These are phyloP conservation scores for Silene coronaria DNA, from an alignment of 179 eudicot genomes.

Conservation along the genomic window DNA sequence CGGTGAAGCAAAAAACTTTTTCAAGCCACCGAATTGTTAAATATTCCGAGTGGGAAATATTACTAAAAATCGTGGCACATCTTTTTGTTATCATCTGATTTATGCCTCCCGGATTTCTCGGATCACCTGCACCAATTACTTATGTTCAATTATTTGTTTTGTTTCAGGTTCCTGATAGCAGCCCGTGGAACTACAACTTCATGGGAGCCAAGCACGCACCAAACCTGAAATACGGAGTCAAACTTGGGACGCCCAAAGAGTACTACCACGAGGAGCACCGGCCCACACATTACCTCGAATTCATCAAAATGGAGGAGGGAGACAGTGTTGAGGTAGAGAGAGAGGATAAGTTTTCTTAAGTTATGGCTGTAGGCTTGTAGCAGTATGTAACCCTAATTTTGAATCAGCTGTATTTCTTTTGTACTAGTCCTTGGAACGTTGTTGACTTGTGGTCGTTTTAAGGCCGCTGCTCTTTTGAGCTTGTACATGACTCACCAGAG, in stretches of 20 bases:
- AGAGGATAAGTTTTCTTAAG: constrained; percentile 12
- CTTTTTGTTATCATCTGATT: too few species aligned
- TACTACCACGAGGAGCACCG: constrained; percentile 44
- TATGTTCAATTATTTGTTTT: not conserved
- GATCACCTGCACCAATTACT: not conserved
- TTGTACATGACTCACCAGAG: not conserved
- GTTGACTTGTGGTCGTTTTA: not conserved
- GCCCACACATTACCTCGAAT: constrained; percentile 10
- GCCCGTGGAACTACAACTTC: constrained; percentile 96
- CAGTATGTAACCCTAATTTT: constrained; percentile 1
- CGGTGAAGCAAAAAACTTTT: too few species aligned
- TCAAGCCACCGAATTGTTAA: too few species aligned
- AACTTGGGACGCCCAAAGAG: constrained; percentile 82
- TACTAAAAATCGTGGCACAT: too few species aligned
- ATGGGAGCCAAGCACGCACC: constrained; percentile 92
- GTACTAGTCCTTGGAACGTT: not conserved
- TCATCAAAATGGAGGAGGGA: constrained; percentile 14
- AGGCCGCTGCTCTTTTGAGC: not conserved
- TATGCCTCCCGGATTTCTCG: too few species aligned
- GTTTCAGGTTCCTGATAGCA: constrained; percentile 70
- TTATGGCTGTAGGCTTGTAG: constrained; percentile 1
- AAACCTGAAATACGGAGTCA: constrained; percentile 82
- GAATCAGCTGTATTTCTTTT: not conserved
- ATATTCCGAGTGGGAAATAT: too few species aligned
- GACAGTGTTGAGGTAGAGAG: constrained; percentile 8